Percentiles rank a stretch among this genome's conserved stretches.
phyloP scores from a whole-genome alignment of 148 eudicot species.

The Nepenthes mirabilis region DNA sequence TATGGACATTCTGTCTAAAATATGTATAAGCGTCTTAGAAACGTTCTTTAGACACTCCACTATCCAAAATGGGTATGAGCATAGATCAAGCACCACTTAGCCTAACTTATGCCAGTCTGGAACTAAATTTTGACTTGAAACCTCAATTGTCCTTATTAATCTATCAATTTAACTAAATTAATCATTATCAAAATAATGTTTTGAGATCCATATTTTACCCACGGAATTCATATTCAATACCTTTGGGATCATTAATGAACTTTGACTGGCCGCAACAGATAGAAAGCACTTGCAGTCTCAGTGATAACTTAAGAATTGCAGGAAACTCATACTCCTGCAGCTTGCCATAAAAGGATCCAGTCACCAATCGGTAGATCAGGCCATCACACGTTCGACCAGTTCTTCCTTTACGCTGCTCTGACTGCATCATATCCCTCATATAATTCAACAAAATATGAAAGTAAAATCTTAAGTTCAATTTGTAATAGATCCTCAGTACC shows the following conservation, averaged over 20 bases:
- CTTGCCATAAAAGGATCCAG: constrained; percentile 52
- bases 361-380: constrained; percentile 62
- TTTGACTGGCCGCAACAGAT: constrained; percentile 78
- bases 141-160: too few species aligned
- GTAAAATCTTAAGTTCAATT: not conserved
- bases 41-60: too few species aligned
- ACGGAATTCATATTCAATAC: constrained; percentile 18
- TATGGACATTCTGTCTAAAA: too few species aligned
- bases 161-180: too few species aligned
- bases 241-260: constrained; percentile 76
- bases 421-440: constrained; percentile 24
- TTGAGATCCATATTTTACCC: too few species aligned
- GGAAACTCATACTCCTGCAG: constrained; percentile 59
- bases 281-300: constrained; percentile 71
- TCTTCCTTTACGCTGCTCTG: constrained; percentile 92
- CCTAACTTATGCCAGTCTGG: too few species aligned
- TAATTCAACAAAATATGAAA: not conserved
- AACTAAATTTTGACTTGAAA: too few species aligned
- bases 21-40: too few species aligned
- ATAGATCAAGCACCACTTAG: too few species aligned
- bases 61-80: too few species aligned
- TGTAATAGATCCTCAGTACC: constrained; percentile 26
- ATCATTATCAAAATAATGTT: too few species aligned
- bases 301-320: constrained; percentile 59
- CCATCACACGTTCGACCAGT: constrained; percentile 98